Percentiles rank a stretch among this genome's conserved stretches.
phyloP scores from a whole-genome alignment of 805 yeast genomes.

The Kazachstania psychrophila region DNA sequence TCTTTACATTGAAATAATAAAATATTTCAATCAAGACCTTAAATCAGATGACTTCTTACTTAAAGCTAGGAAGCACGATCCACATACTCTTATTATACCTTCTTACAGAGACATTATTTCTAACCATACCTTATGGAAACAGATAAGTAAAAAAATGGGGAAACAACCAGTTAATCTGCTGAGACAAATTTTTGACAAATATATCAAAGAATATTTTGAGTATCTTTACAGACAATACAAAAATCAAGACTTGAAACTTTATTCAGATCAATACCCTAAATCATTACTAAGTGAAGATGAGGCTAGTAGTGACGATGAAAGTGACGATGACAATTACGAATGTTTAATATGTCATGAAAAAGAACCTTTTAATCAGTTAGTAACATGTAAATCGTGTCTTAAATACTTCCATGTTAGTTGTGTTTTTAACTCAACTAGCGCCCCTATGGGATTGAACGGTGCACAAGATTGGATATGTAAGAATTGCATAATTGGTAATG shows the following conservation, averaged over 20 bases:
- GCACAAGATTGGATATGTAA: slow-evolving; percentile 65
- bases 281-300: slow-evolving; percentile 26
- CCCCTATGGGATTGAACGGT: background rate
- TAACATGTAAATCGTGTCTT: slow-evolving; percentile 70
- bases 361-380: slow-evolving; percentile 38
- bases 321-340: slow-evolving; percentile 28
- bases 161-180: no score
- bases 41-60: background rate
- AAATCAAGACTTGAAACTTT: slow-evolving; percentile 4
- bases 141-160: no score
- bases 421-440: background rate
- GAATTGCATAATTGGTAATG: slow-evolving; percentile 75
- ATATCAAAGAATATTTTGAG: slow-evolving; percentile 28
- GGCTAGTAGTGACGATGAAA: slow-evolving; percentile 13
- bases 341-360: slow-evolving; percentile 42
- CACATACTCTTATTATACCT: background rate
- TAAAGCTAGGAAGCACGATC: background rate
- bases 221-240: slow-evolving; percentile 21
- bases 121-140: slow-evolving; percentile 24
- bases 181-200: slow-evolving; percentile 17
- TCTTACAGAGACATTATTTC: background rate
- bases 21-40: slow-evolving; percentile 5
- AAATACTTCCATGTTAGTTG: slow-evolving; percentile 44
- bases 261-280: slow-evolving; percentile 25
- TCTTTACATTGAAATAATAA: slow-evolving; percentile 31